These are phyloP conservation scores for Buxus sempervirens DNA, from an alignment of 164 flowering plant species.

Conservation along the genomic window DNA sequence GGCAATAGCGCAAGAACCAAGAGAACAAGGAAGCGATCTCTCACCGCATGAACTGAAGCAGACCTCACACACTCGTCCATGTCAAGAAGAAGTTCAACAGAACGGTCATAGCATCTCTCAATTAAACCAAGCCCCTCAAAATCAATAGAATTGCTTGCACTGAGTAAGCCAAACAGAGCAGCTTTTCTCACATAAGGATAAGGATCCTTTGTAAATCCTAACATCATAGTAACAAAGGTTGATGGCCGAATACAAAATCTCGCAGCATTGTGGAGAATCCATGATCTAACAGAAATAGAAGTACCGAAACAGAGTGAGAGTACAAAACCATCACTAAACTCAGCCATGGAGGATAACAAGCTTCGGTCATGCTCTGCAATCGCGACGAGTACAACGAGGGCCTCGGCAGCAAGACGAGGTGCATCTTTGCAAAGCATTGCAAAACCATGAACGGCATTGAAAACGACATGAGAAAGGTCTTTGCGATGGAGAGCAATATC, in stretches of 20 bases:
- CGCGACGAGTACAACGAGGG: constrained; percentile 34
- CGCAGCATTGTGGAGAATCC: constrained; percentile 45
- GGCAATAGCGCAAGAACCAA: neutral
- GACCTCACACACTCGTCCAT: constrained; percentile 53
- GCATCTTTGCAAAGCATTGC: constrained; percentile 21
- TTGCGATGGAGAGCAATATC: constrained; percentile 33
- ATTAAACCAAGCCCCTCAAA: constrained; percentile 32
- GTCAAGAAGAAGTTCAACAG: constrained; percentile 61
- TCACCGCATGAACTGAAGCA: constrained; percentile 41
- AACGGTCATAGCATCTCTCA: constrained; percentile 60
- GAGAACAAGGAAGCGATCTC: neutral
- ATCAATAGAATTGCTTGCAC: constrained; percentile 25
- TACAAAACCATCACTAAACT: constrained; percentile 27
- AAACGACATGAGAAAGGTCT: constrained; percentile 23
- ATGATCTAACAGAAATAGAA: constrained; percentile 37
- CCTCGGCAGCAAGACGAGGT: constrained; percentile 30
- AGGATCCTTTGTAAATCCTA: constrained; percentile 74
- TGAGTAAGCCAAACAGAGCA: constrained; percentile 60
- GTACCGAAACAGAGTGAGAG: constrained; percentile 28
- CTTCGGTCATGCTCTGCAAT: constrained; percentile 18
- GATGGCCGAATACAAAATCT: constrained; percentile 31
- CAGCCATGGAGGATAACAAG: constrained; percentile 4
- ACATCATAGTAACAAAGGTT: constrained; percentile 41
- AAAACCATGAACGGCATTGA: constrained; percentile 26
- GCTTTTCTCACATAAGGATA: constrained; percentile 61